Evolutionary conservation across 805 yeast species (phyloP), one percentile per base, ranked within the genome.

Genomic region (Middelhovenomyces tepae): DNA sequence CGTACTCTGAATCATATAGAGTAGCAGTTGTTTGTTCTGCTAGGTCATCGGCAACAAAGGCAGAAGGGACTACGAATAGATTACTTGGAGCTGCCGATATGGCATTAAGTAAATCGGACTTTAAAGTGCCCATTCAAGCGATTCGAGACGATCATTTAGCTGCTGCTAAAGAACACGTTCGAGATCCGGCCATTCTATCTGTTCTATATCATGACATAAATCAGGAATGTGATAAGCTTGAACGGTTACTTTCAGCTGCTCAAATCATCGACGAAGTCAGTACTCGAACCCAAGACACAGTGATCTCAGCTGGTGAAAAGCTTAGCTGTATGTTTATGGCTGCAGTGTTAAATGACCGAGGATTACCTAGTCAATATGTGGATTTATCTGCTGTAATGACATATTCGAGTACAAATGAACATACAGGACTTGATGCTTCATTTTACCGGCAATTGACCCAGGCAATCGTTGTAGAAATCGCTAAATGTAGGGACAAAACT

Each of bases 21-120:
- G 94, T 87, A 10, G 96, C 94, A 2, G 93, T 89, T 16, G 98
- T 91, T 2, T 91, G 98, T 57, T 81, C 94, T 21, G 98, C 98
- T 2, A 71, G 98, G 45, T 84, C 95, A 9, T 76, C 95, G 1
- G 71, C 81, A 41, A 80, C 94, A 24, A 91, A 91, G 54, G 75
- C 84, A 15, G 95, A 89, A 56, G 98, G 98, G 32, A 91, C 98
- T 28, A 91, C 98, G 4, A 80, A 94, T 2, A 63, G 97, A 44
- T 65, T 91, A 16, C 58, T 91, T 25, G 59, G 68, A 27, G 83
- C 96, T n/a, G 89, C 95, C 11, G 95, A 87, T 38, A 40, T 35
- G 19, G 64, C 65, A 1, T 45, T 60, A 14, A 26, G 40, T 5
- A 5, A 8, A 5, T 45, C 39, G 4, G 45, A 53, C 36, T 85